Conservation (phyloP, 495 filamentous ascomycete genomes). For the Tuber umbilicatum region DNA sequence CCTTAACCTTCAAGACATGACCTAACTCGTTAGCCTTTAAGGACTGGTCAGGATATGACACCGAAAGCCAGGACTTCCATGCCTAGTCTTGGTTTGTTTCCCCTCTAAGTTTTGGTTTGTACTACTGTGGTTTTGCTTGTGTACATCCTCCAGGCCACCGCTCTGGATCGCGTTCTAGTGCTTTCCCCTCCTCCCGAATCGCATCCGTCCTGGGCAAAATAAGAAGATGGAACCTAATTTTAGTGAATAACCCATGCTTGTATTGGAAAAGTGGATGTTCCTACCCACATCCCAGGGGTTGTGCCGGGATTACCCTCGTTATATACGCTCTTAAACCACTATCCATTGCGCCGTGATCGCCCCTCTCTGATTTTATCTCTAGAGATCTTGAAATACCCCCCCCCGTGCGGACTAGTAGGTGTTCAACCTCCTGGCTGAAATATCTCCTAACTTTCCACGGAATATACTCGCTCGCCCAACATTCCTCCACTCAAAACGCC, state of each 20-base stretch:
- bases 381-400: background rate
- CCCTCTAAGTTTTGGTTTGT: background rate
- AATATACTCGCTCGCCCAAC: background rate
- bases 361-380: background rate
- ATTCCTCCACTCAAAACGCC: background rate
- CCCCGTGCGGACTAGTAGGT: background rate
- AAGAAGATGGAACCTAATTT: background rate
- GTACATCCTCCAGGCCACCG: background rate
- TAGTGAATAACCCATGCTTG: background rate
- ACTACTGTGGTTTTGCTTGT: background rate
- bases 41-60: background rate
- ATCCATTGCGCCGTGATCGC: background rate
- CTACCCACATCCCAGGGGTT: background rate
- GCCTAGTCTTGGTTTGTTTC: background rate
- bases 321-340: background rate
- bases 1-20: background rate
- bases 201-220: background rate
- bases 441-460: background rate
- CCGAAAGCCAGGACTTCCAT: background rate
- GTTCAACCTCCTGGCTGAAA: background rate
- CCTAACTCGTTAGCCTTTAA: background rate
- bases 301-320: background rate
- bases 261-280: background rate
- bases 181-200: background rate
- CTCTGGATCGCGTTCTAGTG: background rate